Evolutionary conservation across 1,284 basidiomycete species (phyloP).

Genomic region (Moesziomyces sp.): DNA sequence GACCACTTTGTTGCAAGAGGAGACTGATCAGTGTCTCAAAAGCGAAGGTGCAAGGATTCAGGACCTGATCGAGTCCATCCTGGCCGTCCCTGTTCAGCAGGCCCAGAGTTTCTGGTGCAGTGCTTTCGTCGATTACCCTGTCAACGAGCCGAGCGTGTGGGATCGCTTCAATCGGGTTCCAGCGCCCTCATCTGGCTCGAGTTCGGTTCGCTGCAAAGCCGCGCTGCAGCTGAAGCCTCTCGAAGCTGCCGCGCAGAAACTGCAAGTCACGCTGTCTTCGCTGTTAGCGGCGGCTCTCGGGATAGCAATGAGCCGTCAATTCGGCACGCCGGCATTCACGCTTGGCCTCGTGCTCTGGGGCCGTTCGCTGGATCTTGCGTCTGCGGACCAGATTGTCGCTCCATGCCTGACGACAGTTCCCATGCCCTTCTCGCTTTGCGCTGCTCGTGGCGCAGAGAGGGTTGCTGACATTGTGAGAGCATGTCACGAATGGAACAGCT

Average conservation of each 20-base stretch:
- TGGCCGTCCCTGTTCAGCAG: background rate
- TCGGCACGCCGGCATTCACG: slow-evolving; percentile 11
- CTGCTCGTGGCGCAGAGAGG: background rate
- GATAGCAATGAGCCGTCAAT: slow-evolving; percentile 1
- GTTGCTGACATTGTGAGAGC: slow-evolving; percentile 1
- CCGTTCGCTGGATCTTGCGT: slow-evolving; percentile 6
- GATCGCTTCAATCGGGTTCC: background rate
- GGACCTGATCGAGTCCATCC: slow-evolving; percentile 7
- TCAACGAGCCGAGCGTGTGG: slow-evolving; percentile 3
- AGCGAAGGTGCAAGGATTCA: background rate
- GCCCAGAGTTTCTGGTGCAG: slow-evolving; percentile 10
- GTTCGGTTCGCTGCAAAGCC: slow-evolving; percentile 2
- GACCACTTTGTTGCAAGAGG: background rate
- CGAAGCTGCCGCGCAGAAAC: slow-evolving; percentile 1
- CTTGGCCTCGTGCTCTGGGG: slow-evolving; percentile 15
- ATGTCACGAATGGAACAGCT: slow-evolving; percentile 12
- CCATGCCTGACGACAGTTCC: slow-evolving; percentile 6
- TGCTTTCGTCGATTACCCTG: slow-evolving; percentile 11
- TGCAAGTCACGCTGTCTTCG: slow-evolving; percentile 12
- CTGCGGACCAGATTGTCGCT: slow-evolving; percentile 9
- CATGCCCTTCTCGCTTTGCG: slow-evolving; percentile 7
- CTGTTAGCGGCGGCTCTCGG: slow-evolving; percentile 10
- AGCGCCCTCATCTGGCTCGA: background rate
- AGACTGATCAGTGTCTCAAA: background rate
- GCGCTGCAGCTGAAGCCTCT: slow-evolving; percentile 4